Percentiles rank a stretch among this genome's conserved stretches.
These are phyloP conservation scores for Hortiboletus campestris DNA, from an alignment of 768 basidiomycete genomes.

Conservation along the genomic window DNA sequence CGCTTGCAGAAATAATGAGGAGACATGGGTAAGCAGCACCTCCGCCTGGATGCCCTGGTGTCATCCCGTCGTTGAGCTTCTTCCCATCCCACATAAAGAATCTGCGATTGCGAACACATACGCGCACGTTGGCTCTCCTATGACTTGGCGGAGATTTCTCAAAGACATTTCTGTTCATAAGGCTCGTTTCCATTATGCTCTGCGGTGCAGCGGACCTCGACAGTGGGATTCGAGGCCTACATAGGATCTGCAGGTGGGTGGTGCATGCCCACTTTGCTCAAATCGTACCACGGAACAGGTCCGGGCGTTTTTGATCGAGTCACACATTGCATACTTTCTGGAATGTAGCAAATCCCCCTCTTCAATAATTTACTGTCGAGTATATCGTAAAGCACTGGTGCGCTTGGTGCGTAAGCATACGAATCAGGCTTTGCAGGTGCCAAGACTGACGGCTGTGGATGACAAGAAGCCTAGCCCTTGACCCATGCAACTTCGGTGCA, in stretches of 20 bases:
- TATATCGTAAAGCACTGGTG: constrained; percentile 22
- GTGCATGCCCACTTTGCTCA: constrained; percentile 19
- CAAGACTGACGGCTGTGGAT: constrained; percentile 17
- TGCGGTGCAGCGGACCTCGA: constrained; percentile 19
- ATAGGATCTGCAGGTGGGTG: constrained; percentile 23
- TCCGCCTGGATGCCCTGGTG: constrained; percentile 8
- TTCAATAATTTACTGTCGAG: constrained; percentile 10
- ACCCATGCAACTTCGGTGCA: constrained; percentile 21
- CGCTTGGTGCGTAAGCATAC: constrained; percentile 11
- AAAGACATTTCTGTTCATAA: constrained; percentile 9
- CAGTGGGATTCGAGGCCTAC: constrained; percentile 17
- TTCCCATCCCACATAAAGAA: constrained; percentile 21
- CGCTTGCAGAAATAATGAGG: constrained; percentile 23
- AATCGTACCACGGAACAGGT: constrained; percentile 12
- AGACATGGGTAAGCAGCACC: constrained; percentile 22
- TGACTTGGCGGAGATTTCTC: constrained; percentile 23
- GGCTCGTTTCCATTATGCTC: constrained; percentile 19
- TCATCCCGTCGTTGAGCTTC: constrained; percentile 12
- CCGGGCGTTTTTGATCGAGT: constrained; percentile 15
- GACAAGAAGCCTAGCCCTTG: constrained; percentile 22
- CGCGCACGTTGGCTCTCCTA: constrained; percentile 20
- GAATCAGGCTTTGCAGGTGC: constrained; percentile 17
- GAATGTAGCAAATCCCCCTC: constrained; percentile 14
- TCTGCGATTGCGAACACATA: constrained; percentile 19
- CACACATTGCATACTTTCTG: constrained; percentile 28